Evolutionary conservation across 2,329 filamentous ascomycete species (phyloP), one percentile per base, ranked within the genome.

Genomic region (Neonectria coccinea): DNA sequence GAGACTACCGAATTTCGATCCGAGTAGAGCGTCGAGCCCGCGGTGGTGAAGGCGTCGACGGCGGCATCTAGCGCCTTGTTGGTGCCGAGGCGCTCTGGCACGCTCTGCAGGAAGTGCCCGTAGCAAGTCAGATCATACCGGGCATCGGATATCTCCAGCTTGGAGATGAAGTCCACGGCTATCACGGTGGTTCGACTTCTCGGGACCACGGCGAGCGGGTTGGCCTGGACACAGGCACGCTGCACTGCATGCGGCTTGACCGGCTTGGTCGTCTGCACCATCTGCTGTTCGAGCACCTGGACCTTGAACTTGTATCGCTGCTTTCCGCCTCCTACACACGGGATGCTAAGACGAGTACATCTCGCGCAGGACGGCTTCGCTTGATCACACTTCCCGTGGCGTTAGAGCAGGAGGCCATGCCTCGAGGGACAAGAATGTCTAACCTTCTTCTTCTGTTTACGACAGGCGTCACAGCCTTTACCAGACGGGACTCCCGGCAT

Each of bases 391-490:
- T 85, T 56, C 44, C 31, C 31, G 14, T 22, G 12, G 54, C 33
- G 61, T 65, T 45, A 58, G 42, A 54, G 8, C 2, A 20, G 20
- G 7, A 20, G 20, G 7, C n/a, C 27, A 18, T n/a, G 10, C 11
- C 42, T 11, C 4, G 11, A 11, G 16, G 22, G 27, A 27, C 20
- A 25, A 25, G 7, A 10, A 16, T 33, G 52, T 59, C 72, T 14
- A 73, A 83, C 84, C 80, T 85, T 86, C 73, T 86, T 86, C 79
- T 85, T 86, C 66, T 84, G 81, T 66, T 79, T 83, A 36, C 83
- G 80, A 68, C 84, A 86, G 14, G 78, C 82, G 60, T 86, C 82
- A 66, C 84, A 86, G 36, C 82, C 84, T 62, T 81, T 80, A 55
- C 82, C 80, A 9, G 82, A 81, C 22, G 84, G 84, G 18, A 86